These are phyloP conservation scores for Ganoderma leucocontextum DNA, from an alignment of 1,284 basidiomycete genomes.

Conservation along the genomic window DNA sequence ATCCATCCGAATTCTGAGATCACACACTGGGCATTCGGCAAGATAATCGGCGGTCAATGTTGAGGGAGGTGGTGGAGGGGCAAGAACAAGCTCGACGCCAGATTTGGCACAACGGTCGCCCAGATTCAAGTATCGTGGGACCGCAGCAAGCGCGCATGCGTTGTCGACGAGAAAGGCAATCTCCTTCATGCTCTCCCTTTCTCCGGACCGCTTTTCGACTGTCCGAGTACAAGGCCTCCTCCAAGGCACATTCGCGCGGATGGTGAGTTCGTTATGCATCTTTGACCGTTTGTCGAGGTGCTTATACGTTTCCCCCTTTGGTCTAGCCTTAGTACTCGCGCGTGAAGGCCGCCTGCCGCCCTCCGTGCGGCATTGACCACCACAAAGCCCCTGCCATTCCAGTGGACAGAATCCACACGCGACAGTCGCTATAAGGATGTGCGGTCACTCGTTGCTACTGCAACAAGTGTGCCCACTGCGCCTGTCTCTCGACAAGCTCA, in stretches of 20 bases:
- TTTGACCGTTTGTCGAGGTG: constrained; percentile 11
- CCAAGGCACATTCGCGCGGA: neutral
- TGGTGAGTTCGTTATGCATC: constrained; percentile 12
- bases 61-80: neutral
- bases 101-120: constrained; percentile 25
- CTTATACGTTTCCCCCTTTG: constrained; percentile 17
- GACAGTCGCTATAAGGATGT: constrained; percentile 24
- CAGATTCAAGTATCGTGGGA: constrained; percentile 16
- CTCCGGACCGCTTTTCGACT: neutral
- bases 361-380: constrained; percentile 19
- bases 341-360: neutral
- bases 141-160: neutral
- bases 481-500: constrained; percentile 14
- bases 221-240: constrained; percentile 24
- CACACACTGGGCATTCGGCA: constrained; percentile 9
- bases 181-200: constrained; percentile 14
- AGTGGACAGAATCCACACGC: neutral
- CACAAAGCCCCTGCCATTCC: constrained; percentile 22
- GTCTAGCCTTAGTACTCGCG: constrained; percentile 24
- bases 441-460: constrained; percentile 23
- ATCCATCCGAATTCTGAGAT: neutral
- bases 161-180: constrained; percentile 20
- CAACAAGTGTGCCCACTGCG: constrained; percentile 29
- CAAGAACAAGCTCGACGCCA: constrained; percentile 13
- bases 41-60: constrained; percentile 17